Base-by-base conservation (phyloP, 164 flowering plant genomes). In the Stephania cephalantha region DNA sequence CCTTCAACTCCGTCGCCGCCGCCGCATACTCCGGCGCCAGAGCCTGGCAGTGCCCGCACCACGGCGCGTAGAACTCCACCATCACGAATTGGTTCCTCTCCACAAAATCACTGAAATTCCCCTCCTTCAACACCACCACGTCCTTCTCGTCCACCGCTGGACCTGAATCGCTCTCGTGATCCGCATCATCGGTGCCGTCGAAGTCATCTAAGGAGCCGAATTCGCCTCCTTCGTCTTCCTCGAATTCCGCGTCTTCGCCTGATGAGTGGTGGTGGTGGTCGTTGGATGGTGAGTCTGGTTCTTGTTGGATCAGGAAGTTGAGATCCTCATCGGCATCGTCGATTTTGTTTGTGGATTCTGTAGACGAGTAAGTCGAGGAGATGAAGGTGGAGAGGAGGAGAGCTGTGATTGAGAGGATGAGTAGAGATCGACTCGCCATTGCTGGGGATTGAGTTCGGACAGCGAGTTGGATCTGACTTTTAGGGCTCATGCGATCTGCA, bases 51-150 rank as follows among this genome's bases (percentile, higher is more conserved):
- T 95, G 97, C 1, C 94, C 97, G 68, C 97, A 95, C 98, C 98
- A 95, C 69, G 98, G 95, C 22, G 97, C 98, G 66, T 95, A 95
- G 76, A 95, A 95, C 78, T 91, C 97, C 64, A 93, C 97, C 97
- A 95, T 87, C 66, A 91, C 92, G 65, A 81, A 88, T 85, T 79
- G 71, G 73, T 93, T 87, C 50, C 86, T 86, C 90, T 86, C 85
- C 11, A 95, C 58, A n/a, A 85, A 78, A 2, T 84, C 87, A 66
- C 82, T 91, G 83, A 95, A 93, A 69, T 95, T 95, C 72, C 88
- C 46, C 68, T 87, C 92, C 79, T 83, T 88, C 79, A 95, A 78
- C 68, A 93, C 89, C 35, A 95, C 89, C 10, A 95, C 98, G 76
- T 95, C 97, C 82, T 84, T 89, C 72, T 95, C 97, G 73, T 93